These are phyloP conservation scores for Bifiguratus adelaidae DNA, from an alignment of 192 early-diverging fungal genomes.

Conservation along the genomic window DNA sequence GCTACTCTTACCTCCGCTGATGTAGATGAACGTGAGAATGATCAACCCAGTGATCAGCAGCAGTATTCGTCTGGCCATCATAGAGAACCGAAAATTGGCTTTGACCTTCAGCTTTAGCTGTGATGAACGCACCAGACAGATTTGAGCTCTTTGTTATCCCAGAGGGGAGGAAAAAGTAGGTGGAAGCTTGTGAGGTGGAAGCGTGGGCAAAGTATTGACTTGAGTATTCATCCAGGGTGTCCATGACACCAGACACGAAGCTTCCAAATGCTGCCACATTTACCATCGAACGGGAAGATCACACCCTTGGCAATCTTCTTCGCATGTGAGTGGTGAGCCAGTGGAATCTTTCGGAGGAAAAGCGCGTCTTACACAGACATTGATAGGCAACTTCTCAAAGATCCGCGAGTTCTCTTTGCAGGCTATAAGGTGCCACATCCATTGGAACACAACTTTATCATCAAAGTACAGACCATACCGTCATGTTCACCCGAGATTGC, in stretches of 20 bases:
- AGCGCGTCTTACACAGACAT: background rate
- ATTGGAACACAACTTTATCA: constrained; percentile 79
- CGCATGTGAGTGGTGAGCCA: constrained; percentile 51
- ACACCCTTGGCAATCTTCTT: constrained; percentile 94
- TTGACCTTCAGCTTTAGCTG: no score
- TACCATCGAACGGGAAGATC: constrained; percentile 90
- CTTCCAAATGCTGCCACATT: constrained; percentile 92
- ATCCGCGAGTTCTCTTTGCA: constrained; percentile 89
- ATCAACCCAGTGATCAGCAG: no score
- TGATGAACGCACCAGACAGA: constrained; percentile 84
- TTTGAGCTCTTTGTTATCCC: constrained; percentile 74
- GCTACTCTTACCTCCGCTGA: no score
- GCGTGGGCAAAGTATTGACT: background rate
- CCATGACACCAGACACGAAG: constrained; percentile 77
- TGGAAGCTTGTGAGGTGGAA: background rate
- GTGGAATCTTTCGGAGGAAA: background rate
- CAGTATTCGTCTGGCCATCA: no score
- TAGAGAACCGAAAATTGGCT: no score
- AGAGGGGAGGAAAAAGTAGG: constrained; percentile 62
- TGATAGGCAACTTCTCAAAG: constrained; percentile 71
- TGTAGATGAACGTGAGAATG: no score
- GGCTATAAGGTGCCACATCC: constrained; percentile 97
- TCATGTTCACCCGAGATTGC: constrained; percentile 79
- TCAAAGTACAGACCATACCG: constrained; percentile 88
- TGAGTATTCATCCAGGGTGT: constrained; percentile 40